Conservation (phyloP, 495 filamentous ascomycete genomes). For the Pyrenopolyporus hunteri region DNA sequence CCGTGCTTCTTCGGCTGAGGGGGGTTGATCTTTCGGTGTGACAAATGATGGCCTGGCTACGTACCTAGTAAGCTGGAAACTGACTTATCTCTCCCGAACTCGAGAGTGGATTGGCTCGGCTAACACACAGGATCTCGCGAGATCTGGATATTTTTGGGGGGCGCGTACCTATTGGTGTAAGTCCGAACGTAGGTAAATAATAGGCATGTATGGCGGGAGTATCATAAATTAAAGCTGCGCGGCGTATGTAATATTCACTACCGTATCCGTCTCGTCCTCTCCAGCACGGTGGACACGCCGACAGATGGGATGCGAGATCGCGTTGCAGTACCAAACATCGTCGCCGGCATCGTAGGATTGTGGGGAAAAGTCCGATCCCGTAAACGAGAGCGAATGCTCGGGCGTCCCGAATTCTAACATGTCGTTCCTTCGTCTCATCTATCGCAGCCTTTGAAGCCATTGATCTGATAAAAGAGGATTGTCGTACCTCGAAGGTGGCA, state of each 20-base stretch:
- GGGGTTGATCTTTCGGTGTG: conserved; percentile 16
- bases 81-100: conserved; percentile 1
- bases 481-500: too few relatives aligned
- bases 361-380: not conserved
- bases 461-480: too few relatives aligned
- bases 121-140: conserved; percentile 31
- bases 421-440: too few relatives aligned
- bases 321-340: conserved; percentile 8
- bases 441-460: too few relatives aligned
- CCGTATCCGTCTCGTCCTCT: not conserved
- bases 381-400: conserved; percentile 7
- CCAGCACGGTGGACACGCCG: conserved; percentile 10
- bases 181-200: conserved; percentile 25
- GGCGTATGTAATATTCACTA: not conserved
- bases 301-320: conserved; percentile 23
- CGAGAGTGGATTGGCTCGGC: conserved; percentile 28
- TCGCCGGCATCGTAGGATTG: conserved; percentile 3
- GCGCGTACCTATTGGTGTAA: conserved; percentile 8
- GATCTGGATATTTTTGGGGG: conserved; percentile 26
- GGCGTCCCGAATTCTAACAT: conserved; percentile 10
- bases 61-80: conserved; percentile 7
- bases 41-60: not conserved
- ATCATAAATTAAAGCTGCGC: conserved; percentile 1
- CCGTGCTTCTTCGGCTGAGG: conserved; percentile 13
- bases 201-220: conserved; percentile 13